Base-by-base conservation (phyloP, 1,284 basidiomycete species). In the Heterobasidion irregulare region DNA sequence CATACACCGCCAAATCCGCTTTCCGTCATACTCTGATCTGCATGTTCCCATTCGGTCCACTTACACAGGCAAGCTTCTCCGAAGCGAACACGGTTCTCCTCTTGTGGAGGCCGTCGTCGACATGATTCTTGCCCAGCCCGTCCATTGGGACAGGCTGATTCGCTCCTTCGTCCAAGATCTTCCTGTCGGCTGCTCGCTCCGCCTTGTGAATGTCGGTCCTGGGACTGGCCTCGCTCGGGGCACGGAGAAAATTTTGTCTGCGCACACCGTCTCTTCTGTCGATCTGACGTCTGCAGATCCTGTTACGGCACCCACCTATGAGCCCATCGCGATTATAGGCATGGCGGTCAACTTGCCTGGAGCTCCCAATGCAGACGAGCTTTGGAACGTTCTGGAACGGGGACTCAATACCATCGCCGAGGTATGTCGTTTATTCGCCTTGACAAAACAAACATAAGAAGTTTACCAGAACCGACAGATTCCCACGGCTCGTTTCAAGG, bases 261-360 rank as follows among this genome's bases (percentile, higher is more conserved):
- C 57, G 45, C 56, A 61, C 7, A 53, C 56, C 16, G 57, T 68
- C 44, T 49, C 71, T 35, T 70, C 76, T 53, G 58, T 53, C 61
- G 58, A 46, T n/a, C 51, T 56, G 2, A 18, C 54, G 43, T 33
- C 54, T 33, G 48, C 50, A 33, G 35, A 56, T 26, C 26, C 47
- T 18, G 44, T 8, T 26, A 32, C 34, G 32, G 34, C 7, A 12
- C 34, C 56, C 55, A 48, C 57, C 53, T 75, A 77, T 57, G 80
- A 82, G 50, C 75, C 82, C 2, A 79, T 88, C 50, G 86, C 86
- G 2, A 78, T 89, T 56, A 71, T 86, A 52, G 86, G 86, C 8
- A 86, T 88, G 84, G 80, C 83, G 1, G 72, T 80, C 44, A 78
- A 80, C 54, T 74, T 85, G 64, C 85, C 86, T 0, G 80, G 83